Conservation (phyloP, 2,329 filamentous ascomycete species). For the Aureobasidium zeae region DNA sequence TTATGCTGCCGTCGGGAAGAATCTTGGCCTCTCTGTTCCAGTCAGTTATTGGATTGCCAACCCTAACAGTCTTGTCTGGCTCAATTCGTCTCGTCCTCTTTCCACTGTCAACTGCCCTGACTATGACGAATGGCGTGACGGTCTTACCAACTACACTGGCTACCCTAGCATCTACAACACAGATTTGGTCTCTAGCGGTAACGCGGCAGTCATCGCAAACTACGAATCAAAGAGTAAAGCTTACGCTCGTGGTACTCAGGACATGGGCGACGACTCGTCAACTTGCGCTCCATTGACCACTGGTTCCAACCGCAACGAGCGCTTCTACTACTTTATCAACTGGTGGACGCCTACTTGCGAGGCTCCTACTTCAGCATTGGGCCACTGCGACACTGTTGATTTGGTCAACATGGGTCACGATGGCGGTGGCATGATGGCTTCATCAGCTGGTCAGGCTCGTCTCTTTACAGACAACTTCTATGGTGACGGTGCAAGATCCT, state of each 20-base stretch:
- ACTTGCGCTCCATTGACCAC: conserved; percentile 27
- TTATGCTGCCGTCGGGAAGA: conserved; percentile 27
- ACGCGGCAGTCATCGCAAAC: conserved; percentile 26
- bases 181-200: conserved; percentile 24
- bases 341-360: conserved; percentile 27
- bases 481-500: conserved; percentile 26
- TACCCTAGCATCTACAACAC: conserved; percentile 27
- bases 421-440: conserved; percentile 29
- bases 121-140: conserved; percentile 30
- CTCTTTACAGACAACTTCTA: conserved; percentile 33
- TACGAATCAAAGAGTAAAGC: conserved; percentile 29
- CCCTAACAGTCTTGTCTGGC: conserved; percentile 30
- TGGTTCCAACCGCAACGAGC: conserved; percentile 30
- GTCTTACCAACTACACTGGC: conserved; percentile 26
- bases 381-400: conserved; percentile 30
- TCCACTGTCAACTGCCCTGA: conserved; percentile 24
- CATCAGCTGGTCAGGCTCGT: conserved; percentile 28
- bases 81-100: conserved; percentile 26
- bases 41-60: conserved; percentile 30
- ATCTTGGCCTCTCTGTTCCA: conserved; percentile 21
- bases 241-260: conserved; percentile 28
- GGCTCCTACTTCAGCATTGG: conserved; percentile 17
- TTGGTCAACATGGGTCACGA: conserved; percentile 29
- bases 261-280: conserved; percentile 29
- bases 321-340: conserved; percentile 34